phyloP scores from a whole-genome alignment of 2,329 filamentous ascomycete species.

The Whalleya microplaca region DNA sequence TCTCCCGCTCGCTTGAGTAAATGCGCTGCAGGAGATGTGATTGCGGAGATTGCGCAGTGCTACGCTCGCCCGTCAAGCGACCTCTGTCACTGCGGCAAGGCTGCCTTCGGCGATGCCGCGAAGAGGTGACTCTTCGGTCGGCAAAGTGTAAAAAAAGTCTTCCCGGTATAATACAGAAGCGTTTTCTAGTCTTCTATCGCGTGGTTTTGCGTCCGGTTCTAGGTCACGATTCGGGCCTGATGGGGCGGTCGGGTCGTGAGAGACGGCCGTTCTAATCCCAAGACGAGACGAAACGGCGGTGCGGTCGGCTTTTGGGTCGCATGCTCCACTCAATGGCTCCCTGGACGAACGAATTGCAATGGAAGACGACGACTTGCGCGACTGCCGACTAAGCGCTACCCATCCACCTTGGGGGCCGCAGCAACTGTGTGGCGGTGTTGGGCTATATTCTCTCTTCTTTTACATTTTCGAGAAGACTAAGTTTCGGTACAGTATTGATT shows the following conservation, averaged over 20 bases:
- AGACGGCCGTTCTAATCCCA: slow-evolving; percentile 12
- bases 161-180: slow-evolving; percentile 6
- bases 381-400: slow-evolving; percentile 30
- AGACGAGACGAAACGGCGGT: slow-evolving; percentile 15
- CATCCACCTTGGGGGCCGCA: slow-evolving; percentile 17
- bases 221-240: background rate
- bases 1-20: background rate
- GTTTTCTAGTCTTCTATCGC: slow-evolving; percentile 7
- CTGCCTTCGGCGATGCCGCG: slow-evolving; percentile 12
- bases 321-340: slow-evolving; percentile 13
- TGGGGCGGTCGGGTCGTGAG: slow-evolving; percentile 9
- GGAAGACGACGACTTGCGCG: slow-evolving; percentile 10
- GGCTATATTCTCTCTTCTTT: slow-evolving; percentile 27
- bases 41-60: slow-evolving; percentile 17
- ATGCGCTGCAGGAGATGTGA: slow-evolving; percentile 8
- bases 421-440: slow-evolving; percentile 29
- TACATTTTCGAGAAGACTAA: slow-evolving; percentile 1
- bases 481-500: background rate
- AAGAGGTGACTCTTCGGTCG: background rate
- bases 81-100: slow-evolving; percentile 2
- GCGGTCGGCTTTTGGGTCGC: slow-evolving; percentile 18
- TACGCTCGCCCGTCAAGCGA: background rate
- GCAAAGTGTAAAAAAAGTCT: background rate
- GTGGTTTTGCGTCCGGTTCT: slow-evolving; percentile 1
- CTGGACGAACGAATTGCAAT: slow-evolving; percentile 16